Evolutionary conservation across 352 stramenopile genomes (phyloP).

Genomic region (Salisapilia sapeloensis): DNA sequence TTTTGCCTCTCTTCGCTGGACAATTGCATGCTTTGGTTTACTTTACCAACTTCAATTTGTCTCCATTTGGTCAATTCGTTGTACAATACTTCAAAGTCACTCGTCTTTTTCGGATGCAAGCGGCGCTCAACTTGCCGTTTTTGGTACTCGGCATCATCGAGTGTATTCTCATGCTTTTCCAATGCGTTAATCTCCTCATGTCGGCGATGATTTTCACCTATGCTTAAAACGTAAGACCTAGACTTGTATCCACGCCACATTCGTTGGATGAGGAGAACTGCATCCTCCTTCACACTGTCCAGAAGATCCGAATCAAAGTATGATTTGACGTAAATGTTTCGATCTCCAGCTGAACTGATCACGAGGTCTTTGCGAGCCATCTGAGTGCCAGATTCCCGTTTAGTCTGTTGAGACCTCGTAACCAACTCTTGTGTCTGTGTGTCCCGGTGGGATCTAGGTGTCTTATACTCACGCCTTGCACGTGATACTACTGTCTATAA

Average conservation of each 20-base stretch:
- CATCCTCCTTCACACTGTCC: slow-evolving; percentile 53
- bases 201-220: slow-evolving; percentile 19
- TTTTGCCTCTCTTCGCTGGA: slow-evolving; percentile 11
- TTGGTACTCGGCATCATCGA: slow-evolving; percentile 27
- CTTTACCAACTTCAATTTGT: slow-evolving; percentile 66
- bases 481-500: slow-evolving; percentile 41
- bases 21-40: slow-evolving; percentile 22
- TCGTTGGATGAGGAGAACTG: slow-evolving; percentile 72
- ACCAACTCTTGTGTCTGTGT: slow-evolving; percentile 78
- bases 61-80: slow-evolving; percentile 89
- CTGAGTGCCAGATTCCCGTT: slow-evolving; percentile 82
- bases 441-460: slow-evolving; percentile 41
- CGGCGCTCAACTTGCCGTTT: slow-evolving; percentile 66
- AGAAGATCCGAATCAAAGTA: slow-evolving; percentile 88
- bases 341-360: slow-evolving; percentile 53
- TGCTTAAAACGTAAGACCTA: slow-evolving; percentile 21
- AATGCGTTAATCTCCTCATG: slow-evolving; percentile 11
- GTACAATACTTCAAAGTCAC: slow-evolving; percentile 85
- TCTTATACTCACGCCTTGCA: slow-evolving; percentile 16
- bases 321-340: slow-evolving; percentile 25
- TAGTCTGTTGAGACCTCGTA: slow-evolving; percentile 68
- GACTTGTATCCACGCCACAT: slow-evolving; percentile 76
- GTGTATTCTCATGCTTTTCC: slow-evolving; percentile 28
- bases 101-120: slow-evolving; percentile 72
- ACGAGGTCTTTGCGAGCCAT: slow-evolving; percentile 68